Evolutionary conservation across 805 yeast genomes (phyloP).

Genomic region (Kluyveromyces starmeri): DNA sequence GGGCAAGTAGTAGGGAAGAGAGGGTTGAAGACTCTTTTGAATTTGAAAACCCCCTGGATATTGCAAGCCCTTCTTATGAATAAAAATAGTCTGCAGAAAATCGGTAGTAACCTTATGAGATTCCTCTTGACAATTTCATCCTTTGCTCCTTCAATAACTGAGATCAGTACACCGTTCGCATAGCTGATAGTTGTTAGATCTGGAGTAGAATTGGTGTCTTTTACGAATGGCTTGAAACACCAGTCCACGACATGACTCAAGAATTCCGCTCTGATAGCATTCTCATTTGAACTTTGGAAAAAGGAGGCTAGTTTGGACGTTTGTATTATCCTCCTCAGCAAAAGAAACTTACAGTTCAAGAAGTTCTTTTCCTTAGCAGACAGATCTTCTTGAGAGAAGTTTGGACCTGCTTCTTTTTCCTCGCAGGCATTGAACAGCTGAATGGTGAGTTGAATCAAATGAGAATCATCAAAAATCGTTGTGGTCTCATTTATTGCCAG

Average conservation of each 20-base stretch:
- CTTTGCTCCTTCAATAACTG: constrained; percentile 37
- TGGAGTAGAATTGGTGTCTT: constrained; percentile 37
- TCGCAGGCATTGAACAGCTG: constrained; percentile 17
- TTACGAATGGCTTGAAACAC: constrained; percentile 48
- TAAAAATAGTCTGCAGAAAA: constrained; percentile 42
- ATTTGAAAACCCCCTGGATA: constrained; percentile 34
- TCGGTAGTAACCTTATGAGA: constrained; percentile 45
- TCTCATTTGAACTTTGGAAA: constrained; percentile 19
- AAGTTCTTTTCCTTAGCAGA: constrained; percentile 36
- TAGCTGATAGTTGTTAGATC: constrained; percentile 47
- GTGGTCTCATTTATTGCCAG: constrained; percentile 39
- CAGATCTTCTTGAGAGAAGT: constrained; percentile 8
- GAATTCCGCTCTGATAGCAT: constrained; percentile 23
- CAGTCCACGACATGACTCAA: constrained; percentile 42
- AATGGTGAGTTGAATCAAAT: constrained; percentile 13
- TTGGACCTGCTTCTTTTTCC: constrained; percentile 13
- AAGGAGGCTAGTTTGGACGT: constrained; percentile 22
- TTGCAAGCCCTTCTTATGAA: constrained; percentile 43
- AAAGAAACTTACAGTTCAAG: constrained; percentile 50
- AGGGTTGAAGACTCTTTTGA: constrained; percentile 55
- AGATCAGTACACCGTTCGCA: constrained; percentile 49
- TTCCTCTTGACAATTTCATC: constrained; percentile 38
- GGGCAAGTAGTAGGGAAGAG: constrained; percentile 66
- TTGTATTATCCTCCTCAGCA: constrained; percentile 47
- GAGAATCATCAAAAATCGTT: constrained; percentile 10